Evolutionary conservation across 148 eudicot species (phyloP).

Genomic region (Rhododendron henanense): DNA sequence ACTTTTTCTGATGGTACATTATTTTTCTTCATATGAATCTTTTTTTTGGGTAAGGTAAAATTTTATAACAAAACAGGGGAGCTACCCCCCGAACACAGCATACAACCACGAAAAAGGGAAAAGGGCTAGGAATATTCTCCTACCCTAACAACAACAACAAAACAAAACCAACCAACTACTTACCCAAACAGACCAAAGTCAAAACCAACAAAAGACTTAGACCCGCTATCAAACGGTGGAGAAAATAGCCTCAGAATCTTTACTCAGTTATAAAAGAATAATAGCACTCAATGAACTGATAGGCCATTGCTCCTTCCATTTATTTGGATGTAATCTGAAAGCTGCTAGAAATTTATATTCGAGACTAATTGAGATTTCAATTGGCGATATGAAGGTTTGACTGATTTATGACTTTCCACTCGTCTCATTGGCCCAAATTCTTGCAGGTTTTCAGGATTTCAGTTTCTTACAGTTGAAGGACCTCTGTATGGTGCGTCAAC

Average conservation of each 20-base stretch:
- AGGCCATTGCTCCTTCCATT: not conserved
- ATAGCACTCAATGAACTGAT: not conserved
- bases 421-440: conserved; percentile 24
- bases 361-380: conserved; percentile 3
- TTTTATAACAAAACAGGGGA: too few species aligned
- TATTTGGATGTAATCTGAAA: not conserved
- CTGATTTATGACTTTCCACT: conserved; percentile 33
- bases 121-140: too few species aligned
- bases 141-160: too few species aligned
- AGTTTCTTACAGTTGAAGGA: conserved; percentile 61
- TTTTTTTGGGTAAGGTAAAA: too few species aligned
- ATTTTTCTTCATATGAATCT: not conserved
- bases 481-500: conserved; percentile 34
- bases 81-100: too few species aligned
- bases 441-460: conserved; percentile 90
- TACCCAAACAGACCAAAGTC: too few species aligned
- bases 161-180: too few species aligned
- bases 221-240: too few species aligned
- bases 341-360: not conserved
- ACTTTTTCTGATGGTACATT: conserved; percentile 3
- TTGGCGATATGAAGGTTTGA: conserved; percentile 18
- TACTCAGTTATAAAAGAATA: not conserved
- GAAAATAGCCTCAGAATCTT: not conserved
- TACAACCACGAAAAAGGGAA: too few species aligned
- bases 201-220: too few species aligned